Conservation (phyloP, 805 yeast genomes). For the Cyberlindnera nakhonratchasimensis region DNA sequence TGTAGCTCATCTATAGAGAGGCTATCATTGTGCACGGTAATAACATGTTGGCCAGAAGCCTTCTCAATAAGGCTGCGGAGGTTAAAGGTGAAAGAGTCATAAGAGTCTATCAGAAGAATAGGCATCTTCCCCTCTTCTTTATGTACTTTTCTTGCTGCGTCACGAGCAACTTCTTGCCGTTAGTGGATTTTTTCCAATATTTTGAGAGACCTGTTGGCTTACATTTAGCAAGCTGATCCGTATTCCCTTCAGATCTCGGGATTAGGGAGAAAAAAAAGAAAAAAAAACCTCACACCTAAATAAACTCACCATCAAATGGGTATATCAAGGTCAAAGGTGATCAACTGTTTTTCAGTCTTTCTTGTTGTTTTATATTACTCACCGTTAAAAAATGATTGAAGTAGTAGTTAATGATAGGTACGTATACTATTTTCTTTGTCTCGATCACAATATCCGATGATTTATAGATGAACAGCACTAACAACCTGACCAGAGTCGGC, state of each 20-base stretch:
- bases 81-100: conserved; percentile 92
- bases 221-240: no score
- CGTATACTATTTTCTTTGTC: no score
- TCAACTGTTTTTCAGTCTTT: no score
- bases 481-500: conserved; percentile 55
- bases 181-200: no score
- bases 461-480: conserved; percentile 8
- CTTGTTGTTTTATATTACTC: no score
- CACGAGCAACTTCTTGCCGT: background rate
- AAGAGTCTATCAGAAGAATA: conserved; percentile 80
- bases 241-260: background rate
- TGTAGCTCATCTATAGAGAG: conserved; percentile 36
- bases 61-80: conserved; percentile 57
- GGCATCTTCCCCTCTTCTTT: conserved; percentile 32
- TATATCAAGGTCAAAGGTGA: no score
- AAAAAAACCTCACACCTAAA: background rate
- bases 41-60: conserved; percentile 40
- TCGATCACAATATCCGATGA: background rate
- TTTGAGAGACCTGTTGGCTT: no score
- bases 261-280: background rate
- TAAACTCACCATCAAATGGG: no score
- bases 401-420: conserved; percentile 66
- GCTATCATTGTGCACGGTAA: conserved; percentile 36
- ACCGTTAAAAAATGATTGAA: conserved; percentile 53
- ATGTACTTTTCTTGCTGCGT: background rate